Evolutionary conservation across 2,329 filamentous ascomycete species (phyloP).

Genomic region (Clonostachys byssicola): DNA sequence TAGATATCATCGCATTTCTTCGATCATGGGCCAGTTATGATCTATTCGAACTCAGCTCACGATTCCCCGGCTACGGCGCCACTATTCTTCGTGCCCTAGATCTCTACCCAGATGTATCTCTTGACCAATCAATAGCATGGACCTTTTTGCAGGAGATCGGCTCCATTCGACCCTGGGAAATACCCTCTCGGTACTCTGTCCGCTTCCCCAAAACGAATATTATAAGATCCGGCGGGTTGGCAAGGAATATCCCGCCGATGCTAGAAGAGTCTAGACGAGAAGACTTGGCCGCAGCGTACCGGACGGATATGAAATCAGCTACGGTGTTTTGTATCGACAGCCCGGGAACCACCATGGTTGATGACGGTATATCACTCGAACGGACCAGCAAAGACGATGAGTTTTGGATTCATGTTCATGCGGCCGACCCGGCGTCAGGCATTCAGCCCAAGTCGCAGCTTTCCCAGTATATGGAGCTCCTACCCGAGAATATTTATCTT

Average conservation of each 20-base stretch:
- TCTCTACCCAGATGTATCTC: conserved; percentile 46
- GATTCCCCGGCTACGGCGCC: conserved; percentile 58
- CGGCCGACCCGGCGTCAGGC: conserved; percentile 73
- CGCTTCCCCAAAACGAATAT: conserved; percentile 46
- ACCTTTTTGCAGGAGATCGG: conserved; percentile 75
- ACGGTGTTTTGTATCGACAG: conserved; percentile 72
- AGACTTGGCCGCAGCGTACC: conserved; percentile 47
- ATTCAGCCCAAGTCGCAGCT: conserved; percentile 56
- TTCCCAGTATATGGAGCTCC: conserved; percentile 55
- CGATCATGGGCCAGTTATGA: conserved; percentile 61
- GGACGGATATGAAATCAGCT: conserved; percentile 46
- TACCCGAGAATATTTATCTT: conserved; percentile 56
- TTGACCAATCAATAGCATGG: conserved; percentile 44
- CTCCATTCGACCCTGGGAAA: conserved; percentile 66
- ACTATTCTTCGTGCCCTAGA: conserved; percentile 57
- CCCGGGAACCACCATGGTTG: conserved; percentile 63
- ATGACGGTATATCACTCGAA: conserved; percentile 75
- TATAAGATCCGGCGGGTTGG: conserved; percentile 33
- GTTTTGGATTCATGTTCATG: conserved; percentile 74
- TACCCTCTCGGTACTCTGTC: conserved; percentile 57
- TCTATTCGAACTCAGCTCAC: conserved; percentile 46
- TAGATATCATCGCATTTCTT: conserved; percentile 61
- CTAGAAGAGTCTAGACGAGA: conserved; percentile 25
- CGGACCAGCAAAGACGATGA: conserved; percentile 43
- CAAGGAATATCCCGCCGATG: conserved; percentile 16